Evolutionary conservation across 1,284 basidiomycete species (phyloP), one percentile per base, ranked within the genome.

Genomic region (Pascua sp.): DNA sequence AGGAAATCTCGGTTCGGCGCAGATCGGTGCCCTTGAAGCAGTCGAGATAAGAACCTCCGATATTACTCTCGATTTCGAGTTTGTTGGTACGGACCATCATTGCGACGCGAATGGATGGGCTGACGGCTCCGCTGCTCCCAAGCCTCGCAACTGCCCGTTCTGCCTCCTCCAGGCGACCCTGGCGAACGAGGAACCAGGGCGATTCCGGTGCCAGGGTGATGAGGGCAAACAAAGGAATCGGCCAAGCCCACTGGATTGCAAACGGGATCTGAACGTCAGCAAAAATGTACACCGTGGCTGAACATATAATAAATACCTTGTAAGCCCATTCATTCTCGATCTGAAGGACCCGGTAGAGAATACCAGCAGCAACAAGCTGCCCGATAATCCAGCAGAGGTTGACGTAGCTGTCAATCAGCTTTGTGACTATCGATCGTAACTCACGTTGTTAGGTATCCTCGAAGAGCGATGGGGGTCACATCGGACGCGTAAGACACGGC

Each of bases 381-480:
- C 78, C 78, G 39, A 78, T 67, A 37, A 77, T 80, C 80, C 80
- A 81, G 68, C 80, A 81, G 36, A 80, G 66, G 69, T 80, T 80
- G 64, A 81, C 78, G 51, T 65, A 69, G 17, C 45, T 16, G 32
- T 16, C 2, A 12, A 32, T 17, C n/a, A 5, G 13, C 7, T 32
- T 24, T 18, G n/a, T 11, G 4, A 41, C 48, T 32, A 9, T n/a
- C 50, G 43, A 12, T 44, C 43, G 44, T 9, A 49, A 38, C 5
- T 51, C 53, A 63, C 65, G 66, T 66, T 11, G 68, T 70, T 10
- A 66, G 55, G 51, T 67, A 67, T 24, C 62, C 61, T 48, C 68
- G 64, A 15, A 68, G 60, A 11, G 56, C 53, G 11, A 66, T 49
- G 4, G 80, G 81, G 43, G 75, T 77, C 16, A 81, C 75, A 50